These are phyloP conservation scores for Pleurotus cornucopiae DNA, from an alignment of 768 basidiomycete species.

Conservation along the genomic window DNA sequence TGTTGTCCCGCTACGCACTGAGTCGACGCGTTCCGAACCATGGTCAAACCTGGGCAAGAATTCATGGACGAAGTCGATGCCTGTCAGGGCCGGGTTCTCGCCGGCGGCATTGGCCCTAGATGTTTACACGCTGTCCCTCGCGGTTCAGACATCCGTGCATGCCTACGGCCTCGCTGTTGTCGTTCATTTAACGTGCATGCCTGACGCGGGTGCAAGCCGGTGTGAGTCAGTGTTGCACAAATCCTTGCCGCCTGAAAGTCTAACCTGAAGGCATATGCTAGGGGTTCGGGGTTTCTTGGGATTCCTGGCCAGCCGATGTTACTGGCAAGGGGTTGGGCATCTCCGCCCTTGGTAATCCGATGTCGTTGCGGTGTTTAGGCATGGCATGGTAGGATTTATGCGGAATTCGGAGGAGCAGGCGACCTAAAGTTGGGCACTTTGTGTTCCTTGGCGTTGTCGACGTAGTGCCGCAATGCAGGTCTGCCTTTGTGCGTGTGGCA, in stretches of 20 bases:
- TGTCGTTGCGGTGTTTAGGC: too few relatives aligned
- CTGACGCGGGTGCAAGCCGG: neutral
- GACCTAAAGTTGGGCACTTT: too few relatives aligned
- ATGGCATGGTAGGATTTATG: too few relatives aligned
- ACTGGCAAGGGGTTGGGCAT: too few relatives aligned
- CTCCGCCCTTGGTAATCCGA: too few relatives aligned
- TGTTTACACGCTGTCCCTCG: neutral
- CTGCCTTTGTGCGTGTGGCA: too few relatives aligned
- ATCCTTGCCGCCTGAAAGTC: neutral
- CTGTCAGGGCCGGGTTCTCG: neutral
- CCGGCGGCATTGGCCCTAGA: conserved; percentile 6
- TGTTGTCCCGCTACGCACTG: too few relatives aligned
- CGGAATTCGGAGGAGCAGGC: too few relatives aligned
- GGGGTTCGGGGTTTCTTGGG: neutral
- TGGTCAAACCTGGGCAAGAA: neutral
- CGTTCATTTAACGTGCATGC: neutral
- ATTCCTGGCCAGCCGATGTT: neutral
- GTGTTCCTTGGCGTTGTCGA: too few relatives aligned
- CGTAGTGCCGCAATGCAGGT: too few relatives aligned
- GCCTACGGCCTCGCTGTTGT: neutral
- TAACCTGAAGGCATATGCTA: neutral
- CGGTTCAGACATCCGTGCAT: too few relatives aligned
- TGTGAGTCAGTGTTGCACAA: neutral
- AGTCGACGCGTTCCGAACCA: neutral
- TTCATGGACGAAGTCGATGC: neutral